These are phyloP conservation scores for Rubroshorea leprosula DNA, from an alignment of 345 rosid species.

Conservation along the genomic window DNA sequence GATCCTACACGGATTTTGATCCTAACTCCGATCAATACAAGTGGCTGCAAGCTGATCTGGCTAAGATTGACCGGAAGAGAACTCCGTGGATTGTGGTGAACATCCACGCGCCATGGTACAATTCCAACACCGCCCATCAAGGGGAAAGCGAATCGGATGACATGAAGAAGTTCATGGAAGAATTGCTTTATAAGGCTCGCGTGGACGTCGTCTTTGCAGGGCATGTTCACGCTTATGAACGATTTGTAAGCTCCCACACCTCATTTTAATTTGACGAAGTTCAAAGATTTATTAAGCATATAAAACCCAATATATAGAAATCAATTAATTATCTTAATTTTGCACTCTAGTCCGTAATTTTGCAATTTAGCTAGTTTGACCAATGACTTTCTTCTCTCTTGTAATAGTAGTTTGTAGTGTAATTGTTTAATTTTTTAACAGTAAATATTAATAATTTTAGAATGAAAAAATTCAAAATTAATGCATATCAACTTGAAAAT, in stretches of 20 bases:
- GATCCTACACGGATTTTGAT: constrained; percentile 67
- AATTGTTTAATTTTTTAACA: too few relatives aligned
- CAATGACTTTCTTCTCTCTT: too few relatives aligned
- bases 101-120: constrained; percentile 87
- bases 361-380: too few relatives aligned
- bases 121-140: constrained; percentile 65
- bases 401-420: too few relatives aligned
- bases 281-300: neutral
- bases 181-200: constrained; percentile 52
- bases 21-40: constrained; percentile 52
- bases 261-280: neutral
- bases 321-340: too few relatives aligned
- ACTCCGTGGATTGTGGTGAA: constrained; percentile 72
- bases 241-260: constrained; percentile 52
- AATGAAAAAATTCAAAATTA: too few relatives aligned
- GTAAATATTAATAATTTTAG: too few relatives aligned
- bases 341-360: too few relatives aligned
- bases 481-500: too few relatives aligned
- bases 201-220: constrained; percentile 76
- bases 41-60: constrained; percentile 62
- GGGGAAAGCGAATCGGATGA: constrained; percentile 52
- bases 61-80: constrained; percentile 39
- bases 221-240: constrained; percentile 87
- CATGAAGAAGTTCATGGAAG: constrained; percentile 68
- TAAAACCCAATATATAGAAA: too few relatives aligned